Conservation (phyloP, 2,329 filamentous ascomycete genomes). For the Paecilomyces formosus region DNA sequence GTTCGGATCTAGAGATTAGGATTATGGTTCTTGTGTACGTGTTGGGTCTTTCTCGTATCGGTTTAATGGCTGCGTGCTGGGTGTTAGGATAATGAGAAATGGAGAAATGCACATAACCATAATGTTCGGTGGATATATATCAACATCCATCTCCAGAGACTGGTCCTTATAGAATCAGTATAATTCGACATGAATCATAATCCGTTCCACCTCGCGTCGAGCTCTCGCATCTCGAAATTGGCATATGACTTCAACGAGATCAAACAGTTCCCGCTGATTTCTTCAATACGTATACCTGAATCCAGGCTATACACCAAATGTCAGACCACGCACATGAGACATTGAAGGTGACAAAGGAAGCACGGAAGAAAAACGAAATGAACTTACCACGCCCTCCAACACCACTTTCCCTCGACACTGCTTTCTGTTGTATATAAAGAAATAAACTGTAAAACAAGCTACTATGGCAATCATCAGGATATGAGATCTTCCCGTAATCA, state of each 20-base stretch:
- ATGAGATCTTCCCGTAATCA: slow-evolving; percentile 41
- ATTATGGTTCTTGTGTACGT: background rate
- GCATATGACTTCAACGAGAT: background rate
- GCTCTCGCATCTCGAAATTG: background rate
- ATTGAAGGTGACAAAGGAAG: background rate
- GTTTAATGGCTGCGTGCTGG: background rate
- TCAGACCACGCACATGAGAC: background rate
- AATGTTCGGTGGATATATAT: background rate
- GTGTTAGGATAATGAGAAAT: background rate
- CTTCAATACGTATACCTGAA: slow-evolving; percentile 29
- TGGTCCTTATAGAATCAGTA: background rate
- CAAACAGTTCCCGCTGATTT: background rate
- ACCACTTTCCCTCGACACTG: slow-evolving; percentile 41
- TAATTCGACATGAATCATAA: background rate
- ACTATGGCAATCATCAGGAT: slow-evolving; percentile 52
- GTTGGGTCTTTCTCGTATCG: background rate
- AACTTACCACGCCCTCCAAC: slow-evolving; percentile 41
- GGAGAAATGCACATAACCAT: background rate
- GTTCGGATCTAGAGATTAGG: background rate
- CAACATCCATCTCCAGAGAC: background rate
- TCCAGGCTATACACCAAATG: slow-evolving; percentile 12
- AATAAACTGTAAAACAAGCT: slow-evolving; percentile 45
- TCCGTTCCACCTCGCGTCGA: background rate
- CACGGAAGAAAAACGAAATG: background rate
- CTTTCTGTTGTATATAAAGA: slow-evolving; percentile 44